phyloP scores from a whole-genome alignment of 208 protist genomes.

The Herpetomonas samuelpessoai region DNA sequence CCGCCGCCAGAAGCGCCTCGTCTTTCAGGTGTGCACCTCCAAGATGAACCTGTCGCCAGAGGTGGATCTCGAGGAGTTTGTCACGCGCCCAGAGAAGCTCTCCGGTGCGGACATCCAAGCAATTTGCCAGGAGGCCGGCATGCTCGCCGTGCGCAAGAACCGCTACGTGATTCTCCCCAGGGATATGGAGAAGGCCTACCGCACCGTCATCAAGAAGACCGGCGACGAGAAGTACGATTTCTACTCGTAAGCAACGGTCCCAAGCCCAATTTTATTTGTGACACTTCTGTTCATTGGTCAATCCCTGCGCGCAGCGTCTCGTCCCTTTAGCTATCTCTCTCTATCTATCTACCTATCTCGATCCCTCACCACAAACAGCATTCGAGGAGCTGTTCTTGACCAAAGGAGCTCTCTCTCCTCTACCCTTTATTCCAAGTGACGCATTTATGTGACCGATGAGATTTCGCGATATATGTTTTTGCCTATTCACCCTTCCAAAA shows the following conservation, averaged over 20 bases:
- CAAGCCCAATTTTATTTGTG: neutral
- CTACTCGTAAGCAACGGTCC: constrained; percentile 51
- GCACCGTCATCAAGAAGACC: constrained; percentile 83
- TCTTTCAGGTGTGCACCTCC: constrained; percentile 98
- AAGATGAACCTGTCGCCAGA: constrained; percentile 99
- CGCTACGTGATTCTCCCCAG: constrained; percentile 99
- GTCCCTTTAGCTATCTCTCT: no score
- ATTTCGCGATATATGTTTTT: no score
- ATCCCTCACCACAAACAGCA: no score
- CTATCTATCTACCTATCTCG: no score
- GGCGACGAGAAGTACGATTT: constrained; percentile 84
- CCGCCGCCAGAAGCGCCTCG: constrained; percentile 98
- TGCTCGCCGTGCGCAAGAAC: constrained; percentile 99
- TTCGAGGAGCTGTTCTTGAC: no score
- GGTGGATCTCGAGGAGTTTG: constrained; percentile 97
- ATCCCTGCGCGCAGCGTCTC: no score
- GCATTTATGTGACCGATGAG: no score
- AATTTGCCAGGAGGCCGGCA: constrained; percentile 98
- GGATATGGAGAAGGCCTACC: constrained; percentile 99
- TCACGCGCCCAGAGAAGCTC: constrained; percentile 98
- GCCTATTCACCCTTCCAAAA: neutral
- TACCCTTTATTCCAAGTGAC: no score
- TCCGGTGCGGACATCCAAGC: constrained; percentile 98
- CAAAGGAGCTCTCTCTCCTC: no score
- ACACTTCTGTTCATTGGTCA: no score